A percentile compares a stretch with the other conserved stretches of the same genome.
Conservation (phyloP, 257 asterid genomes). For the Solanum sitiens region DNA sequence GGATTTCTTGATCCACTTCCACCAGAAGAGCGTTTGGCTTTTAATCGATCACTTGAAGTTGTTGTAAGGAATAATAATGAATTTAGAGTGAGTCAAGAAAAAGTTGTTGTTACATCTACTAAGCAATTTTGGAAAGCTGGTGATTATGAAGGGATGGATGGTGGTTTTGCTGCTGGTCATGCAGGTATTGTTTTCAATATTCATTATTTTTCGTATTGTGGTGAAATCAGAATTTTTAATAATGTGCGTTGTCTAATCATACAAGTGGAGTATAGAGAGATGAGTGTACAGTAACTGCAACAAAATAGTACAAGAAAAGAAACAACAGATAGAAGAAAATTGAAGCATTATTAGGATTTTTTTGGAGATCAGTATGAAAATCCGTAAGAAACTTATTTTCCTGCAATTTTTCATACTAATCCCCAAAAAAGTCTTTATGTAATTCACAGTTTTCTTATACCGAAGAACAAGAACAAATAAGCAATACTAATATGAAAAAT, state of each 20-base stretch:
- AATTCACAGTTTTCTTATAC: too few species aligned
- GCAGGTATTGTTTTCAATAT: not conserved
- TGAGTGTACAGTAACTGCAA: not conserved
- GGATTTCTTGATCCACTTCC: conserved; percentile 68
- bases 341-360: not conserved
- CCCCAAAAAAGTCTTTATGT: too few species aligned
- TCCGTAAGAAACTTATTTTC: too few species aligned
- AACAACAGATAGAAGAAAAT: not conserved
- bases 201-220: accelerated
- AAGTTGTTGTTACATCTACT: not conserved
- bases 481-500: not conserved
- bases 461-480: not conserved
- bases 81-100: not conserved
- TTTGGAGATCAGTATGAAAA: too few species aligned
- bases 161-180: conserved; percentile 9
- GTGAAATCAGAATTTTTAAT: not conserved
- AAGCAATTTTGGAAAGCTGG: conserved; percentile 85
- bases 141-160: conserved; percentile 34
- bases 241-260: too few species aligned
- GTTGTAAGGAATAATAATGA: not conserved
- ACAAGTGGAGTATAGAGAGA: not conserved
- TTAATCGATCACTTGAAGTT: not conserved
- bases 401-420: too few species aligned
- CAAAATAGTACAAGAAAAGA: not conserved
- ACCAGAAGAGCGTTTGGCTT: conserved; percentile 8